Evolutionary conservation across 257 asterid genomes (phyloP), one percentile per base, ranked within the genome.

Genomic region (Rubia yunnanensis): DNA sequence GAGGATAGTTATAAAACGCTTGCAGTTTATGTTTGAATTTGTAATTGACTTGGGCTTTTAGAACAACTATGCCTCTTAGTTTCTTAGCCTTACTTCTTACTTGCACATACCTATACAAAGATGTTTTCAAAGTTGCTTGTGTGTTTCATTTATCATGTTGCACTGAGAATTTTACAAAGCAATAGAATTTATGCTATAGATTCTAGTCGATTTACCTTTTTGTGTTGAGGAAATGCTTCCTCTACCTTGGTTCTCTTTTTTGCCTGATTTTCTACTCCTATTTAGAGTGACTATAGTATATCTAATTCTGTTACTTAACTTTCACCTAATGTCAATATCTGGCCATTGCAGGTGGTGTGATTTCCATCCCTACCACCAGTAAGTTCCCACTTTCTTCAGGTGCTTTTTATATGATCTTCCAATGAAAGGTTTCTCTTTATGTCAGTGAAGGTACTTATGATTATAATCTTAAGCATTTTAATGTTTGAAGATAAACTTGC

Each of bases 301-400:
- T 41, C 67, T 28, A 54, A 36, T 61, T 53, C 10, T 54, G 8
- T 54, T 48, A 41, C 17, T 54, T 14, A 14, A 20, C 5, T 54
- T 14, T 71, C 74, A 78, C 20, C 22, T 66, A 83, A 65, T 10
- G 58, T 72, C 20, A 63, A 13, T 67, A 44, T 77, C 15, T 59
- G 28, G 48, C n/a, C 38, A 35, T 68, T 81, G 83, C 92, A 91
- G 98, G 84, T 86, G 95, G 94, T 59, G 68, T 86, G 76, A 76
- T 86, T 70, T 74, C 80, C 36, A 60, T 88, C 74, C 82, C 79
- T 38, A 88, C 95, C 56, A 91, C 97, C 46, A 70, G 98, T 88
- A 86, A 83, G 92, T 81, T 66, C 64, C 38, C 15, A 60, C n/a
- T 22, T 66, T 54, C 56, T 17, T 36, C 9, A 50, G 61, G 18